A percentile compares a stretch with the other conserved stretches of the same genome.
Conservation (phyloP, 1,284 basidiomycete genomes). For the Papiliotrema flavescens region DNA sequence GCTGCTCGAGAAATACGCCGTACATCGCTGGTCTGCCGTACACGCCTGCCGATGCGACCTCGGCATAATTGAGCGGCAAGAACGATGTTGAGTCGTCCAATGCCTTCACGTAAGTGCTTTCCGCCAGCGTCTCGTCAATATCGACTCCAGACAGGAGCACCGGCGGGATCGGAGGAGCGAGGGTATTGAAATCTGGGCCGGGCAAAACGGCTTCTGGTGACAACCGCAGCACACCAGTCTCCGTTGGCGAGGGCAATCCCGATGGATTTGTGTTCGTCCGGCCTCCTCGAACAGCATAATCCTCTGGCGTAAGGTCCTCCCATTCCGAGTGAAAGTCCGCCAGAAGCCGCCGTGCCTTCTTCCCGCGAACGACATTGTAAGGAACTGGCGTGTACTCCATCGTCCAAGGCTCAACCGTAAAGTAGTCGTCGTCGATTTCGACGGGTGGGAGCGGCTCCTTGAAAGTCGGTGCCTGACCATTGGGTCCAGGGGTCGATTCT, state of each 20-base stretch:
- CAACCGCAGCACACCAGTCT: slow-evolving; percentile 33
- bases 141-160: slow-evolving; percentile 34
- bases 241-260: slow-evolving; percentile 43
- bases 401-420: slow-evolving; percentile 38
- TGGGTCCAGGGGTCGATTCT: slow-evolving; percentile 16
- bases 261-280: slow-evolving; percentile 29
- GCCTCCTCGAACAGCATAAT: slow-evolving; percentile 6
- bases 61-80: slow-evolving; percentile 37
- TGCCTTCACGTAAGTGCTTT: slow-evolving; percentile 22
- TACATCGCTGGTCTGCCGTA: slow-evolving; percentile 44
- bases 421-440: slow-evolving; percentile 40
- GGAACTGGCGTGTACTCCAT: slow-evolving; percentile 47
- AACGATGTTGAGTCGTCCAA: slow-evolving; percentile 37
- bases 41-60: slow-evolving; percentile 23
- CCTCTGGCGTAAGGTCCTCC: slow-evolving; percentile 35
- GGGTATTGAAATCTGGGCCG: slow-evolving; percentile 51
- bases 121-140: slow-evolving; percentile 22
- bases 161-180: slow-evolving; percentile 46
- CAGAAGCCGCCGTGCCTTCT: slow-evolving; percentile 27
- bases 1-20: slow-evolving; percentile 39
- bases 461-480: neutral
- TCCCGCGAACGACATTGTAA: slow-evolving; percentile 40
- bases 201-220: slow-evolving; percentile 34
- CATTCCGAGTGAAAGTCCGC: slow-evolving; percentile 38
- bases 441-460: slow-evolving; percentile 9